Evolutionary conservation across 345 rosid genomes (phyloP).

Genomic region (Ceriops tagal): DNA sequence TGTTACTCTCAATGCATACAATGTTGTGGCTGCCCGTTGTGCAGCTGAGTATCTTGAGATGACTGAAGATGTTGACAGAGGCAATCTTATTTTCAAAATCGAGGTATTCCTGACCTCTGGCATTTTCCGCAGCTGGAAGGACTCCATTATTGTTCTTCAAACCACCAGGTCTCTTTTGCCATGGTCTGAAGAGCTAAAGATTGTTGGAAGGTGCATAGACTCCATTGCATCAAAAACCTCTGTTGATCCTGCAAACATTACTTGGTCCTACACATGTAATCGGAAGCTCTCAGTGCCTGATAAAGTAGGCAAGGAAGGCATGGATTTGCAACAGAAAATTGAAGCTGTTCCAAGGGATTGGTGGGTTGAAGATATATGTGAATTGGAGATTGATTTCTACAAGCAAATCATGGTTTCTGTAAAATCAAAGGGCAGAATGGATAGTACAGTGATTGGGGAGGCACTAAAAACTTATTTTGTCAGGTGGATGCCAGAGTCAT

Average conservation of each 20-base stretch:
- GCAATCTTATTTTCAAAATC: constrained; percentile 73
- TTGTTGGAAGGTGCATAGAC: constrained; percentile 79
- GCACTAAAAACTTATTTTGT: constrained; percentile 70
- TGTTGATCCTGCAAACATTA: constrained; percentile 59
- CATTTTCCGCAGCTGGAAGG: constrained; percentile 90
- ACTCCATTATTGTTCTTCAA: constrained; percentile 87
- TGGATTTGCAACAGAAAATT: constrained; percentile 39
- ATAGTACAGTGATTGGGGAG: constrained; percentile 57
- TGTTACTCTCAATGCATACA: constrained; percentile 77
- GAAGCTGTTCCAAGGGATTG: constrained; percentile 79
- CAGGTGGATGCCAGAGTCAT: constrained; percentile 77
- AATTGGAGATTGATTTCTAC: constrained; percentile 71
- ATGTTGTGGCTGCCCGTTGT: constrained; percentile 80
- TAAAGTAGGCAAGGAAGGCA: constrained; percentile 44
- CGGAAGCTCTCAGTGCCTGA: constrained; percentile 57
- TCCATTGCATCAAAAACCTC: constrained; percentile 80
- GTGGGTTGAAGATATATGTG: constrained; percentile 97
- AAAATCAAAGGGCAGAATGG: constrained; percentile 79
- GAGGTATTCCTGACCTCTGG: constrained; percentile 86
- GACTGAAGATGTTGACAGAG: constrained; percentile 76
- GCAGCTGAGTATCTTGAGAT: constrained; percentile 93
- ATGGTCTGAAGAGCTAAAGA: constrained; percentile 85
- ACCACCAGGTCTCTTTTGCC: constrained; percentile 73
- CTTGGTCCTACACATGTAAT: constrained; percentile 89
- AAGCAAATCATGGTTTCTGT: constrained; percentile 59